Evolutionary conservation across 23 red algal species (phyloP).

Genomic region (Gracilaria caudata): DNA sequence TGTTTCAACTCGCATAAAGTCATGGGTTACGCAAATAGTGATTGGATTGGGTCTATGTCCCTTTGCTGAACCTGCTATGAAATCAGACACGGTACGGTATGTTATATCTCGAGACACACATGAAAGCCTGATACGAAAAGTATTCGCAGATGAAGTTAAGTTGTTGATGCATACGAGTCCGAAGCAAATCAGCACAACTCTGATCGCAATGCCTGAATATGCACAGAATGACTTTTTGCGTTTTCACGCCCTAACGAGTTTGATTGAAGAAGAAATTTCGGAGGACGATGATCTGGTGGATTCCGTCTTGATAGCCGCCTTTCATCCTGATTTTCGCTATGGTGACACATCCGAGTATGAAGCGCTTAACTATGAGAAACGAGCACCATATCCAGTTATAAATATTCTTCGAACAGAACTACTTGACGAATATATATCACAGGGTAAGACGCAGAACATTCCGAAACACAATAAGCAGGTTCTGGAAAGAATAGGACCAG

Average conservation of each 20-base stretch:
- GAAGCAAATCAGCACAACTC: slow-evolving; percentile 35
- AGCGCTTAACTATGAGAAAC: slow-evolving; percentile 70
- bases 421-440: slow-evolving; percentile 53
- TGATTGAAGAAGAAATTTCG: slow-evolving; percentile 48
- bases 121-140: background rate
- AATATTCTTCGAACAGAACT: slow-evolving; percentile 56
- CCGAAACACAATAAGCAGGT: slow-evolving; percentile 35
- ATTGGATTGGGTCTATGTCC: slow-evolving; percentile 62
- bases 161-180: slow-evolving; percentile 4
- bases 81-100: slow-evolving; percentile 22
- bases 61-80: slow-evolving; percentile 56
- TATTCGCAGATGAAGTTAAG: slow-evolving; percentile 29
- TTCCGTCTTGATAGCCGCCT: slow-evolving; percentile 56
- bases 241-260: slow-evolving; percentile 34
- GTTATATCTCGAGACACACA: slow-evolving; percentile 31
- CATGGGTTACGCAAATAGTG: slow-evolving; percentile 46
- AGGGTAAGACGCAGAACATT: slow-evolving; percentile 59
- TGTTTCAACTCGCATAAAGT: slow-evolving; percentile 15
- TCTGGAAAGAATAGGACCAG: slow-evolving; percentile 52
- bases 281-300: slow-evolving; percentile 40
- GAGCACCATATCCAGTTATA: slow-evolving; percentile 62
- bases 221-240: slow-evolving; percentile 34
- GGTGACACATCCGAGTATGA: background rate
- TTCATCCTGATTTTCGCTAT: slow-evolving; percentile 56
- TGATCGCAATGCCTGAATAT: slow-evolving; percentile 52